Evolutionary conservation across 495 filamentous ascomycete genomes (phyloP).

Genomic region (Aspergillus heteromorphus): DNA sequence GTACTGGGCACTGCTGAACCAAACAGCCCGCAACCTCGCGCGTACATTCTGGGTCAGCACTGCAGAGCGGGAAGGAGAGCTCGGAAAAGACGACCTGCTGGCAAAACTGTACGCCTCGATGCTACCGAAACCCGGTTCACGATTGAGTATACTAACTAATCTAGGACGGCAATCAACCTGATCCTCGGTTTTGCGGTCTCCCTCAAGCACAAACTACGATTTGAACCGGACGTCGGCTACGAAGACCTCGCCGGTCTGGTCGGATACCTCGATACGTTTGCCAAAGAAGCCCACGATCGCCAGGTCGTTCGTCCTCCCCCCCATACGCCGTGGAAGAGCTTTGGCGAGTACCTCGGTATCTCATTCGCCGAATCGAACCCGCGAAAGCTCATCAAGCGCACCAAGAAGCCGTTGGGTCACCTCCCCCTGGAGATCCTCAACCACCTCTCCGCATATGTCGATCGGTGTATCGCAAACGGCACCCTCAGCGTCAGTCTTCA

Average conservation of each 20-base stretch:
- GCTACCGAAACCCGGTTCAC: background rate
- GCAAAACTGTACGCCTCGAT: slow-evolving; percentile 50
- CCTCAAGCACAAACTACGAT: slow-evolving; percentile 82
- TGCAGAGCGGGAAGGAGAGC: slow-evolving; percentile 57
- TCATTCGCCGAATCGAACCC: slow-evolving; percentile 69
- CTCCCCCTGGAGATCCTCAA: slow-evolving; percentile 73
- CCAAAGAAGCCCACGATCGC: slow-evolving; percentile 57
- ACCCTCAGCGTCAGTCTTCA: slow-evolving; percentile 47
- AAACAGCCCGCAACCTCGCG: slow-evolving; percentile 67
- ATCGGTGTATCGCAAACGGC: slow-evolving; percentile 49
- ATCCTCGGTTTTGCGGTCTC: slow-evolving; percentile 71
- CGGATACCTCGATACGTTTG: slow-evolving; percentile 49
- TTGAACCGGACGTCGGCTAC: slow-evolving; percentile 78
- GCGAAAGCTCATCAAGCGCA: slow-evolving; percentile 62
- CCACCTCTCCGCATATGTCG: slow-evolving; percentile 62
- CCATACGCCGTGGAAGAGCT: slow-evolving; percentile 52
- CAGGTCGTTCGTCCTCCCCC: slow-evolving; percentile 36
- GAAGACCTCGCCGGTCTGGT: slow-evolving; percentile 49
- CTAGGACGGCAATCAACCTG: slow-evolving; percentile 70
- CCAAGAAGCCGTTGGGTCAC: slow-evolving; percentile 62
- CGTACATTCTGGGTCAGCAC: slow-evolving; percentile 76
- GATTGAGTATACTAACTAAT: slow-evolving; percentile 4
- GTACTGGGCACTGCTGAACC: slow-evolving; percentile 70
- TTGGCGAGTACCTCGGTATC: slow-evolving; percentile 66
- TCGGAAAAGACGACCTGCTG: slow-evolving; percentile 63